Evolutionary conservation across 139 green algal species (phyloP).

Genomic region (Chloropicon primus): DNA sequence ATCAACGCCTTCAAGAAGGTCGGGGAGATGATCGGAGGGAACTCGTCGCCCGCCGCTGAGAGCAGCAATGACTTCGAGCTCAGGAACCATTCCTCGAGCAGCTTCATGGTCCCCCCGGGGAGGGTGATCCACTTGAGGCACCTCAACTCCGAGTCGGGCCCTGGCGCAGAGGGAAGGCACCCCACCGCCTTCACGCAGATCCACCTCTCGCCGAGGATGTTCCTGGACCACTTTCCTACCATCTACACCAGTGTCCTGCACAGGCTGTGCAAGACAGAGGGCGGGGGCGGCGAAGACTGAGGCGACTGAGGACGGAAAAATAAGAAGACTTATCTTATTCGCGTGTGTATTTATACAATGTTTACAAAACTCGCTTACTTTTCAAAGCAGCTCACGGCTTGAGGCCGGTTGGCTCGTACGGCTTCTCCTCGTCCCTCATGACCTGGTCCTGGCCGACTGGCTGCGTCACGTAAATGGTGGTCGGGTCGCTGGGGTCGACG

Average conservation of each 20-base stretch:
- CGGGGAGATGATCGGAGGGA: neutral
- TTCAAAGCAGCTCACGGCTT: neutral
- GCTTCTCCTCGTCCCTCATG: conserved; percentile 14
- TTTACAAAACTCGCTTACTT: no score
- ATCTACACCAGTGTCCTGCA: neutral
- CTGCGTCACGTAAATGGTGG: conserved; percentile 51
- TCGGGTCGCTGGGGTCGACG: conserved; percentile 61
- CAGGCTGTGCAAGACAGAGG: neutral
- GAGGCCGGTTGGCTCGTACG: neutral
- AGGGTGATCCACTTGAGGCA: neutral
- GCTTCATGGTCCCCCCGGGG: neutral
- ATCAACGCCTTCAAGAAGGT: neutral
- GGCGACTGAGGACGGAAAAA: neutral
- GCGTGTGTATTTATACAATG: neutral
- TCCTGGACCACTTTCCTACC: neutral
- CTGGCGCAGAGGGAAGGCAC: neutral
- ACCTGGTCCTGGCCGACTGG: conserved; percentile 29
- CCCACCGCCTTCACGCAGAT: neutral
- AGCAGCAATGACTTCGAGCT: neutral
- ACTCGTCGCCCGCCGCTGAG: no score
- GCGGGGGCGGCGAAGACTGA: no score
- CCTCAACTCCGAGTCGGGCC: neutral
- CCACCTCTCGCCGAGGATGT: neutral
- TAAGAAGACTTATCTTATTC: neutral
- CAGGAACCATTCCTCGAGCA: neutral